These are phyloP conservation scores for Mycosphaerella sp. DNA, from an alignment of 2,329 filamentous ascomycete genomes.

Conservation along the genomic window DNA sequence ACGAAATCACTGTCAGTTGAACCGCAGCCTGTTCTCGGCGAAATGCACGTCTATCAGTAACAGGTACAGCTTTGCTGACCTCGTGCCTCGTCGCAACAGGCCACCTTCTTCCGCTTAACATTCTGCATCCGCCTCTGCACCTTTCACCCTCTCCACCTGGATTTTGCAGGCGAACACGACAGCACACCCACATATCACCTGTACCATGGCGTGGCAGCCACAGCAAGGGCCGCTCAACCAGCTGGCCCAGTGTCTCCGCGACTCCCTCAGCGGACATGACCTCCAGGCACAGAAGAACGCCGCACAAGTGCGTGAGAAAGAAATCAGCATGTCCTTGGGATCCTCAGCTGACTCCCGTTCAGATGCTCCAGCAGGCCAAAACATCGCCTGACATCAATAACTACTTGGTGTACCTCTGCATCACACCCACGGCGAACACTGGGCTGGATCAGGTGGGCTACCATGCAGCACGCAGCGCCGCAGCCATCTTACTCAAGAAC, in stretches of 20 bases:
- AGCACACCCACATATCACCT: not conserved
- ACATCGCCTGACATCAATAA: conserved; percentile 90
- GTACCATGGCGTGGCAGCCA: conserved; percentile 85
- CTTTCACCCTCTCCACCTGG: not conserved
- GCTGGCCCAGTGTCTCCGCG: conserved; percentile 79
- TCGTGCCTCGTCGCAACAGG: conserved; percentile 5
- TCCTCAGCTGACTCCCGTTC: not conserved
- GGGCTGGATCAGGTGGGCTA: conserved; percentile 57
- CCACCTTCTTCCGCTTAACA: conserved; percentile 3
- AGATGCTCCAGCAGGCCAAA: conserved; percentile 94
- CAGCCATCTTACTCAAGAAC: conserved; percentile 94
- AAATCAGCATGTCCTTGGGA: not conserved
- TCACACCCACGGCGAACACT: conserved; percentile 53
- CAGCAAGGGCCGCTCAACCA: conserved; percentile 79
- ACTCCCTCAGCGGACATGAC: conserved; percentile 83
- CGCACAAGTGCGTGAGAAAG: conserved; percentile 60
- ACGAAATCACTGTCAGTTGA: conserved; percentile 11
- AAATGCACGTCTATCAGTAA: not conserved
- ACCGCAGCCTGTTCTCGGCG: not conserved
- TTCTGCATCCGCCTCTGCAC: conserved; percentile 1
- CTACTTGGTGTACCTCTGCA: conserved; percentile 88
- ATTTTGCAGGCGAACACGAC: not conserved
- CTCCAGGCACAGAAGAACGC: conserved; percentile 78
- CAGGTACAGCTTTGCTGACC: conserved; percentile 4
- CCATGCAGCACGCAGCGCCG: conserved; percentile 73